A percentile compares a stretch with the other conserved stretches of the same genome.
Evolutionary conservation across 192 early-diverging fungal species (phyloP).

Genomic region (Gamsiella multidivaricata): DNA sequence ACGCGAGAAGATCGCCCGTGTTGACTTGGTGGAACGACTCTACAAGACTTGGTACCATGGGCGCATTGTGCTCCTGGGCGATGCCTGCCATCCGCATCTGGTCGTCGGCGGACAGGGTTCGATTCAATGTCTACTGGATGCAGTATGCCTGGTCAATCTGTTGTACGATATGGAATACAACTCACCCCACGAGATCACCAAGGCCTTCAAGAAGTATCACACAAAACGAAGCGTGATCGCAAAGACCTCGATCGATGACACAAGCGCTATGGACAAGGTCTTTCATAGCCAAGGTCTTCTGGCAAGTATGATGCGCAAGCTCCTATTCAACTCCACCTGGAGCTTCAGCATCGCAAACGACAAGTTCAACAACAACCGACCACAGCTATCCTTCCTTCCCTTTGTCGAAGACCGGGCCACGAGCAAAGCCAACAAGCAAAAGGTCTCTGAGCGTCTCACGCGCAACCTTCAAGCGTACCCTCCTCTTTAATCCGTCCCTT

Average conservation of each 20-base stretch:
- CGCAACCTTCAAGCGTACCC: background rate
- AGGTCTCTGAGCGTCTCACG: background rate
- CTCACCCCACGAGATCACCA: constrained; percentile 23
- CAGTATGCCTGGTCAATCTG: constrained; percentile 33
- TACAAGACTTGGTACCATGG: constrained; percentile 40
- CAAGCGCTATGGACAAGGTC: constrained; percentile 22
- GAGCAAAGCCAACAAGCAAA: constrained; percentile 22
- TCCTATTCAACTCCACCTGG: constrained; percentile 21
- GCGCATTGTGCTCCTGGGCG: constrained; percentile 33
- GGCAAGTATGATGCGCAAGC: constrained; percentile 26
- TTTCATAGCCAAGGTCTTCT: constrained; percentile 30
- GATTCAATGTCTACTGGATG: constrained; percentile 30
- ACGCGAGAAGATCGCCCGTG: background rate
- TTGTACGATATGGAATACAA: constrained; percentile 37
- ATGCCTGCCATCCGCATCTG: constrained; percentile 29
- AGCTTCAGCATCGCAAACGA: constrained; percentile 23
- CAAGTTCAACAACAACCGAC: constrained; percentile 29
- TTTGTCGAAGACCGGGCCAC: constrained; percentile 30
- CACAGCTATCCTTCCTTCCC: constrained; percentile 33
- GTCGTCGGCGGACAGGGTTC: constrained; percentile 21
- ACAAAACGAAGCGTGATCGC: constrained; percentile 14
- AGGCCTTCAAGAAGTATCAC: constrained; percentile 35
- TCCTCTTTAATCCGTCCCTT: background rate
- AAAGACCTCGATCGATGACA: constrained; percentile 16
- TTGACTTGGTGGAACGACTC: constrained; percentile 19